These are phyloP conservation scores for Fusarium torulosum DNA, from an alignment of 2,329 filamentous ascomycete genomes.

Conservation along the genomic window DNA sequence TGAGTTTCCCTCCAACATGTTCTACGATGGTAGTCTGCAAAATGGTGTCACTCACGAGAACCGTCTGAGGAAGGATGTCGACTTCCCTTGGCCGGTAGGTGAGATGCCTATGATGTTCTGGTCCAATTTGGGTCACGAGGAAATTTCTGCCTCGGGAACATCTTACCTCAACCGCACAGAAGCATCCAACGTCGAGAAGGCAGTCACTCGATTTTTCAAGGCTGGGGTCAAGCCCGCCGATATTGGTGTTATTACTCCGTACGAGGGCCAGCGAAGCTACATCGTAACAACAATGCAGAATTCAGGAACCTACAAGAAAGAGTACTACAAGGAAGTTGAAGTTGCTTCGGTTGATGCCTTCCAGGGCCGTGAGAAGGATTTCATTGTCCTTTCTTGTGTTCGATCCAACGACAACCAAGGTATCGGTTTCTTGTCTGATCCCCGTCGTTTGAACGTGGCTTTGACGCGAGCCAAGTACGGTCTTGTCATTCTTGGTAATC, in stretches of 20 bases:
- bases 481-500: slow-evolving; percentile 95
- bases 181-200: slow-evolving; percentile 97
- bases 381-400: slow-evolving; percentile 97
- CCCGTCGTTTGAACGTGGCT: slow-evolving; percentile 95
- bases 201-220: slow-evolving; percentile 98
- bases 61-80: slow-evolving; percentile 89
- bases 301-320: slow-evolving; percentile 96
- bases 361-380: slow-evolving; percentile 98
- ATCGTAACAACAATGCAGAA: slow-evolving; percentile 99
- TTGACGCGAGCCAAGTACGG: slow-evolving; percentile 97
- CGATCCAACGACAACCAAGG: slow-evolving; percentile 99
- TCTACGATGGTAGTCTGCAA: slow-evolving; percentile 96
- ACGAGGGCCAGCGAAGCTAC: slow-evolving; percentile 97
- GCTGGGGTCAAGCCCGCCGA: slow-evolving; percentile 93
- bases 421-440: slow-evolving; percentile 98
- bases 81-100: slow-evolving; percentile 96
- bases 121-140: slow-evolving; percentile 97
- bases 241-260: slow-evolving; percentile 98
- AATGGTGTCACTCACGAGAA: slow-evolving; percentile 94
- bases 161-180: slow-evolving; percentile 98
- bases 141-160: slow-evolving; percentile 97
- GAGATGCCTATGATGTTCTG: slow-evolving; percentile 99
- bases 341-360: slow-evolving; percentile 98
- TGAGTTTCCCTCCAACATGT: slow-evolving; percentile 99
- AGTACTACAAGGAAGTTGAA: slow-evolving; percentile 98